These are phyloP conservation scores for Trypanosoma congolense DNA, from an alignment of 208 protist species.

Conservation along the genomic window DNA sequence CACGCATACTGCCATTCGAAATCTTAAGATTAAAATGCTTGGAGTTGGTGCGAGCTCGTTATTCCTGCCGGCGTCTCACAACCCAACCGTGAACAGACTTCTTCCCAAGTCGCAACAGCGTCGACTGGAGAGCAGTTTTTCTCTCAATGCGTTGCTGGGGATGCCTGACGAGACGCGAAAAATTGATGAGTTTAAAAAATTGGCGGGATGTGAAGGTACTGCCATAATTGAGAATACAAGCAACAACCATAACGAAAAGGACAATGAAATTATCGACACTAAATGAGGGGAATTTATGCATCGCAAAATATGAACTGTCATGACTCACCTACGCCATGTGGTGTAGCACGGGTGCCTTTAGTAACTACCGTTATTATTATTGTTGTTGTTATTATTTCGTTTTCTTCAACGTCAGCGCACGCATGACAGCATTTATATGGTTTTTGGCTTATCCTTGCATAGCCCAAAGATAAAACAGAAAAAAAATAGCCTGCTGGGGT, in stretches of 20 bases:
- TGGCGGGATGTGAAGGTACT: slow-evolving; percentile 46
- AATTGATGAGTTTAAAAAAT: slow-evolving; percentile 75
- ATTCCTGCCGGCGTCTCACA: slow-evolving; percentile 71
- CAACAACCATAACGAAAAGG: slow-evolving; percentile 1
- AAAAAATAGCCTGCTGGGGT: too few species aligned
- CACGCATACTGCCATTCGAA: slow-evolving; percentile 78
- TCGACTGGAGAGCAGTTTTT: slow-evolving; percentile 65
- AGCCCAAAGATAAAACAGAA: too few species aligned
- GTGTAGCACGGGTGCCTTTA: too few species aligned
- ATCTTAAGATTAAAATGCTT: slow-evolving; percentile 76
- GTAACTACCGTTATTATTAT: too few species aligned
- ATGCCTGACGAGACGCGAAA: slow-evolving; percentile 79
- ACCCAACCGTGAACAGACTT: slow-evolving; percentile 78
- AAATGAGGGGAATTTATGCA: too few species aligned
- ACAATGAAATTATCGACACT: too few species aligned
- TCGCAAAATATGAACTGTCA: too few species aligned
- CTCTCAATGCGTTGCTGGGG: slow-evolving; percentile 67
- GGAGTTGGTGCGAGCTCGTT: slow-evolving; percentile 80
- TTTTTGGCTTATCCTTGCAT: too few species aligned
- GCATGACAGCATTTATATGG: too few species aligned
- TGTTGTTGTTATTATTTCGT: too few species aligned
- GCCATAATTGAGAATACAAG: slow-evolving; percentile 8
- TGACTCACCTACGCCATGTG: too few species aligned
- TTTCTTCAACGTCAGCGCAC: too few species aligned
- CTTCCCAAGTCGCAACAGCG: slow-evolving; percentile 83